phyloP scores from a whole-genome alignment of 2,329 filamentous ascomycete genomes.

The Ascochyta rabiei region DNA sequence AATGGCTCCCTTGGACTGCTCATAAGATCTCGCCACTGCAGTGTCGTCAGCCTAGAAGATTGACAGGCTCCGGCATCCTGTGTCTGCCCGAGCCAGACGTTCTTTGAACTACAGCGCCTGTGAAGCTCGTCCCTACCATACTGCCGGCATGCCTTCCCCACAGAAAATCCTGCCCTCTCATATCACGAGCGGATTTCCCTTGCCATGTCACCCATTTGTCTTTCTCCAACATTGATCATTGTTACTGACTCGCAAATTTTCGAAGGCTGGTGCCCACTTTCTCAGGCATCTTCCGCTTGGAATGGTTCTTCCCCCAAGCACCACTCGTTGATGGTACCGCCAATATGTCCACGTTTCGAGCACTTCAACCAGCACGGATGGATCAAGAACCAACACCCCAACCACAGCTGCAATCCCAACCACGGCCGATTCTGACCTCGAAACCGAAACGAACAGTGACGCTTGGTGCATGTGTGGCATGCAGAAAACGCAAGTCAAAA shows the following conservation, averaged over 20 bases:
- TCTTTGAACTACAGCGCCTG: constrained; percentile 4
- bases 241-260: constrained; percentile 4
- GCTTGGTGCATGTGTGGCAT: constrained; percentile 44
- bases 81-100: constrained; percentile 2
- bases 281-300: constrained; percentile 1
- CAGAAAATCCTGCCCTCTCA: constrained; percentile 27
- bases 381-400: constrained; percentile 34
- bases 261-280: constrained; percentile 2
- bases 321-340: neutral
- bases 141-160: constrained; percentile 30
- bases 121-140: constrained; percentile 13
- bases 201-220: constrained; percentile 10
- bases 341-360: constrained; percentile 39
- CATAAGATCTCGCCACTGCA: constrained; percentile 6
- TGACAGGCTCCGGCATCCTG: constrained; percentile 5
- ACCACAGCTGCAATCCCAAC: constrained; percentile 29
- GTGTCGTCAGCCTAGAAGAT: constrained; percentile 9
- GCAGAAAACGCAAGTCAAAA: constrained; percentile 44
- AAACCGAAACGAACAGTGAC: constrained; percentile 45
- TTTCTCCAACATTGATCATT: constrained; percentile 3
- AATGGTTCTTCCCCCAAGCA: constrained; percentile 3
- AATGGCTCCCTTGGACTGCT: neutral
- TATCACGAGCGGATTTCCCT: constrained; percentile 11
- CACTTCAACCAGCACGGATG: constrained; percentile 41
- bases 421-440: constrained; percentile 28